A percentile compares a stretch with the other conserved stretches of the same genome.
phyloP scores from a whole-genome alignment of 164 flowering plant species.

The Cinnamomum chago region DNA sequence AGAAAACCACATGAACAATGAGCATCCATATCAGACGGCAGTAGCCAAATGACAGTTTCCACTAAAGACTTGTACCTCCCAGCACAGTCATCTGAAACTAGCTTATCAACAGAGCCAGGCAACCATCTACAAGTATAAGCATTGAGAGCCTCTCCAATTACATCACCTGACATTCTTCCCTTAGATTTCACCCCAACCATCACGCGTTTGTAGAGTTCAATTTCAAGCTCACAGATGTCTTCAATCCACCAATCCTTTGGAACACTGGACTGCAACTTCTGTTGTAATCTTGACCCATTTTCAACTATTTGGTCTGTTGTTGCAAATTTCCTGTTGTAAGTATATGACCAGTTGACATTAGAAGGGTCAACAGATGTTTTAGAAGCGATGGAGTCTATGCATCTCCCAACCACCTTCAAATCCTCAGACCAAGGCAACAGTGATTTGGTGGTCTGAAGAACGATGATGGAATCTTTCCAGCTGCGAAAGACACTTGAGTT shows the following conservation, averaged over 20 bases:
- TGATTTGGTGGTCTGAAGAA: slow-evolving; percentile 69
- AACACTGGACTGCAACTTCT: slow-evolving; percentile 31
- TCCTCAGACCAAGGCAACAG: slow-evolving; percentile 79
- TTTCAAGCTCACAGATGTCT: slow-evolving; percentile 83
- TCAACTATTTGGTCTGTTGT: slow-evolving; percentile 31
- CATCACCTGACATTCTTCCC: slow-evolving; percentile 67
- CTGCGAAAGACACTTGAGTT: slow-evolving; percentile 72
- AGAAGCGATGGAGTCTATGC: slow-evolving; percentile 82
- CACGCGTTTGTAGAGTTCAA: slow-evolving; percentile 68
- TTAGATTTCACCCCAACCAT: slow-evolving; percentile 71
- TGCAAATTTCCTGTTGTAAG: slow-evolving; percentile 57
- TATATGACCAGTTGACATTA: slow-evolving; percentile 70
- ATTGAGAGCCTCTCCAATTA: slow-evolving; percentile 76
- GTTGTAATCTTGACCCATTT: slow-evolving; percentile 24
- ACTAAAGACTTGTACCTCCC: slow-evolving; percentile 50
- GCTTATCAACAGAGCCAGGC: slow-evolving; percentile 55
- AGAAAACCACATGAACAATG: slow-evolving; percentile 80
- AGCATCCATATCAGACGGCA: slow-evolving; percentile 51
- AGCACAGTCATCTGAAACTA: slow-evolving; percentile 47
- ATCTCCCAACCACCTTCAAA: slow-evolving; percentile 74
- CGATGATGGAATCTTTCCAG: slow-evolving; percentile 93
- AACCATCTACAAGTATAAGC: slow-evolving; percentile 74
- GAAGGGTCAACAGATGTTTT: slow-evolving; percentile 78
- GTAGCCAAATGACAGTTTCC: slow-evolving; percentile 61
- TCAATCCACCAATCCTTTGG: slow-evolving; percentile 97